A percentile compares a stretch with the other conserved stretches of the same genome.
phyloP scores from a whole-genome alignment of 371 early-diverging fungal genomes.

The Massospora cicadina region DNA sequence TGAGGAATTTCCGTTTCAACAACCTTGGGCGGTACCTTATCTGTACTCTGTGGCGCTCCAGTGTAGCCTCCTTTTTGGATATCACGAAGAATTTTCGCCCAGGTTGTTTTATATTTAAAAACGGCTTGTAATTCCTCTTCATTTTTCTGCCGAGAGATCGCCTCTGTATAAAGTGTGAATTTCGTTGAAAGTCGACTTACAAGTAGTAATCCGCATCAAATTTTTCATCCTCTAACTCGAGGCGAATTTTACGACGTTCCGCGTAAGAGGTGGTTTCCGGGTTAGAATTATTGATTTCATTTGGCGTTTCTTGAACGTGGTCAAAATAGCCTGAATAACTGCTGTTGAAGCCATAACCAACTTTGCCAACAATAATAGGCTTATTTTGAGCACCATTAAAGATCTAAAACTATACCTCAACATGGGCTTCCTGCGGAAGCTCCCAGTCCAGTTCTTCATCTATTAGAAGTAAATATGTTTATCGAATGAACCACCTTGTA shows the following conservation, averaged over 20 bases:
- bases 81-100: constrained; percentile 14
- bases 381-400: constrained; percentile 4
- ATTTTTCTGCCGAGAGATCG: constrained; percentile 38
- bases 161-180: constrained; percentile 19
- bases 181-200: constrained; percentile 17
- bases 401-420: constrained; percentile 18
- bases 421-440: constrained; percentile 48
- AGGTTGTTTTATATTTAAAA: constrained; percentile 49
- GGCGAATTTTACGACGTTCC: constrained; percentile 37
- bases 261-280: constrained; percentile 51
- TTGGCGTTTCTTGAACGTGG: constrained; percentile 58
- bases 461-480: constrained; percentile 13
- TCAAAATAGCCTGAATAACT: constrained; percentile 58
- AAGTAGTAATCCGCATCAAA: constrained; percentile 89
- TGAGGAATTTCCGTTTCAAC: background rate
- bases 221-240: constrained; percentile 47
- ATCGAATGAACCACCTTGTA: background rate
- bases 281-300: constrained; percentile 59
- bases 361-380: constrained; percentile 11
- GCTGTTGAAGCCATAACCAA: constrained; percentile 80
- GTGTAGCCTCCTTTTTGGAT: background rate
- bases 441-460: constrained; percentile 72
- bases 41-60: background rate
- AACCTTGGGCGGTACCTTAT: background rate
- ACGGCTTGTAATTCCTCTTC: constrained; percentile 55